Evolutionary conservation across 805 yeast species (phyloP).

Genomic region (Wickerhamomyces sydowiorum): DNA sequence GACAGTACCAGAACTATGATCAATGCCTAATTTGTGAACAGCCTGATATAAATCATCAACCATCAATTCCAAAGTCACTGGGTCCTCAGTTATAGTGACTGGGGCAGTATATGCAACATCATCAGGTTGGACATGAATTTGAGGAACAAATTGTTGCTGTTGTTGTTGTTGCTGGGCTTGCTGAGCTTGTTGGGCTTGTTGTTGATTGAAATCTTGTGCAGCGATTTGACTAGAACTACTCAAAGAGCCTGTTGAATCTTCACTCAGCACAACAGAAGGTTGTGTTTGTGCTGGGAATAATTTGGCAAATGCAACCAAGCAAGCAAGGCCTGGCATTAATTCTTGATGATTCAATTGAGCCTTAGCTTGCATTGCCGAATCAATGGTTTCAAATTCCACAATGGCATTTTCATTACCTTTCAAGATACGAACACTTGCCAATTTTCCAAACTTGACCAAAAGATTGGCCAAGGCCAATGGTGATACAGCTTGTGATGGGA

Average conservation of each 20-base stretch:
- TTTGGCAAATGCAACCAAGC: slow-evolving; percentile 82
- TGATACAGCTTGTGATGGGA: slow-evolving; percentile 53
- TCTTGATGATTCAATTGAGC: slow-evolving; percentile 79
- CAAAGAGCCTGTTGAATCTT: background rate
- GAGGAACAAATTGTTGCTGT: slow-evolving; percentile 7
- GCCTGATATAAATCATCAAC: slow-evolving; percentile 23
- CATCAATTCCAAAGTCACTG: slow-evolving; percentile 20
- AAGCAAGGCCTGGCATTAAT: slow-evolving; percentile 68
- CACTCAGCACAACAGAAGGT: slow-evolving; percentile 14
- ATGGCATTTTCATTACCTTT: slow-evolving; percentile 46
- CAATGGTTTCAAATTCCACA: slow-evolving; percentile 67
- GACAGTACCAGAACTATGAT: slow-evolving; percentile 25
- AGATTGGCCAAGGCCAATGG: slow-evolving; percentile 55
- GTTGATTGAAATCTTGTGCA: slow-evolving; percentile 19
- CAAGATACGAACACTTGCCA: slow-evolving; percentile 56
- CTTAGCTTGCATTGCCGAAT: slow-evolving; percentile 74
- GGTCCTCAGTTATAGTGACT: slow-evolving; percentile 12
- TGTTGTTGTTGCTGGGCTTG: slow-evolving; percentile 6
- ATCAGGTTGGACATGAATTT: background rate
- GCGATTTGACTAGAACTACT: background rate
- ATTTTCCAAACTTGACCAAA: slow-evolving; percentile 55
- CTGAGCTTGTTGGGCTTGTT: slow-evolving; percentile 14
- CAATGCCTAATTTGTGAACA: slow-evolving; percentile 28
- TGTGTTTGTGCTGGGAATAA: slow-evolving; percentile 33
- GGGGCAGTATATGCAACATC: slow-evolving; percentile 5